Evolutionary conservation across 1,139 yeast genomes (phyloP).

Genomic region (Kodamaea anthophila): DNA sequence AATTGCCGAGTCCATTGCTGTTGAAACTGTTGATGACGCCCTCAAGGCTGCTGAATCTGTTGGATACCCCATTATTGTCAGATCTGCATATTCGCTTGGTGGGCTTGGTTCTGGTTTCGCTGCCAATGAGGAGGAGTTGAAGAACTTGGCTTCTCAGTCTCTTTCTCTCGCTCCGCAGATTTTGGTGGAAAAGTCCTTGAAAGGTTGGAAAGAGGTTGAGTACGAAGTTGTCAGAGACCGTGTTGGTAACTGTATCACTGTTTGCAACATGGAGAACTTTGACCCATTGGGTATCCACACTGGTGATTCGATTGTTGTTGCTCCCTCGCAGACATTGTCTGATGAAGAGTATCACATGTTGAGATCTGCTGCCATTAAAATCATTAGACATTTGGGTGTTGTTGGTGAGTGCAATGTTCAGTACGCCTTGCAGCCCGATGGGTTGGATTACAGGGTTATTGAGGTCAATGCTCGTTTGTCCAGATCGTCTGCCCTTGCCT

Average conservation of each 20-base stretch:
- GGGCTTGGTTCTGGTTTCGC: slow-evolving; percentile 99
- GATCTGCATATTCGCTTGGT: slow-evolving; percentile 96
- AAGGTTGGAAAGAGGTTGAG: slow-evolving; percentile 99
- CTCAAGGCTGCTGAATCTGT: slow-evolving; percentile 77
- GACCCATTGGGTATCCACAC: slow-evolving; percentile 98
- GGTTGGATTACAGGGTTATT: slow-evolving; percentile 90
- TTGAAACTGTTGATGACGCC: slow-evolving; percentile 89
- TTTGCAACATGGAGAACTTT: slow-evolving; percentile 98
- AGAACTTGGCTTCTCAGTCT: slow-evolving; percentile 82
- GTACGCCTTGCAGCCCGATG: slow-evolving; percentile 93
- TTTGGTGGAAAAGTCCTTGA: slow-evolving; percentile 90
- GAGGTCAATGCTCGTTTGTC: slow-evolving; percentile 97
- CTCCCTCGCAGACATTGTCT: slow-evolving; percentile 94
- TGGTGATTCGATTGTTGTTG: slow-evolving; percentile 98
- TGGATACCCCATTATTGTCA: slow-evolving; percentile 94
- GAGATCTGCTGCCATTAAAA: slow-evolving; percentile 94
- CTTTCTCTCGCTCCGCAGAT: slow-evolving; percentile 90
- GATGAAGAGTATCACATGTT: slow-evolving; percentile 98
- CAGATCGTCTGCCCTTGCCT: slow-evolving; percentile 95
- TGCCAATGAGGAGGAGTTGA: slow-evolving; percentile 69
- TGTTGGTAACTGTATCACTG: slow-evolving; percentile 95
- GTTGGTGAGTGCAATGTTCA: slow-evolving; percentile 99
- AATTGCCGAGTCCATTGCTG: slow-evolving; percentile 94
- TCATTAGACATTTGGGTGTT: slow-evolving; percentile 95
- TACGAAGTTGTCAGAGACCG: slow-evolving; percentile 98